Evolutionary conservation across 2,329 filamentous ascomycete species (phyloP), one percentile per base, ranked within the genome.

Genomic region (Nakataea oryzae): DNA sequence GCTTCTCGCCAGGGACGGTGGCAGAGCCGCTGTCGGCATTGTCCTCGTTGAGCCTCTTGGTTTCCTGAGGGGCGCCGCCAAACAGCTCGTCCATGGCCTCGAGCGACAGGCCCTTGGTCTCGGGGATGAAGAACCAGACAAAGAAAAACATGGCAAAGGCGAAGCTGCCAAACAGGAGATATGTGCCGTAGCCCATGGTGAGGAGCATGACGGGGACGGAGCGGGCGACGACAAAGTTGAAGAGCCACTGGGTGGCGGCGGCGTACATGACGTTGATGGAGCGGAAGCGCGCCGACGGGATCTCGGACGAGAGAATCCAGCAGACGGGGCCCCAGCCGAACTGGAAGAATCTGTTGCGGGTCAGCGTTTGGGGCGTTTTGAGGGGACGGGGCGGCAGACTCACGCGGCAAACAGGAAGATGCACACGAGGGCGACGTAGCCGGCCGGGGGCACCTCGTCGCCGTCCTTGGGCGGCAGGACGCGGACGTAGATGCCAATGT

Each of bases 151-250:
- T 87, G 67, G 74, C 70, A 69, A 85, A 83, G 69, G 84, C 87
- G 73, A 88, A 88, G 64, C 74, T 80, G 14, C 83, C 79, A 70
- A 86, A 88, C 62, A 87, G 83, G 65, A 89, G 78, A 71, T 87
- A 88, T 0, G 84, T 83, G 24, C 81, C 69, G 54, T 62, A 75
- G 3, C 74, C 73, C 54, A 26, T 32, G 41, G 21, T 50, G 21
- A 50, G 21, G 6, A 88, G 74, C 86, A 89, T 88, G 64, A 79
- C 81, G 0, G 84, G 85, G 9, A 86, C 85, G 26, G 83, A 81
- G 55, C 84, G 76, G 5, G 86, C 85, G 55, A 89, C 84, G 4
- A 88, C 85, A 63, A 89, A 86, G 69, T 89, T 89, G 72, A 89
- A 88, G 6, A 89, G 70, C 85, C 86, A 88, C 67, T 89, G 85